phyloP scores from a whole-genome alignment of 2,329 filamentous ascomycete species.

The Penicillium hesseltinei region DNA sequence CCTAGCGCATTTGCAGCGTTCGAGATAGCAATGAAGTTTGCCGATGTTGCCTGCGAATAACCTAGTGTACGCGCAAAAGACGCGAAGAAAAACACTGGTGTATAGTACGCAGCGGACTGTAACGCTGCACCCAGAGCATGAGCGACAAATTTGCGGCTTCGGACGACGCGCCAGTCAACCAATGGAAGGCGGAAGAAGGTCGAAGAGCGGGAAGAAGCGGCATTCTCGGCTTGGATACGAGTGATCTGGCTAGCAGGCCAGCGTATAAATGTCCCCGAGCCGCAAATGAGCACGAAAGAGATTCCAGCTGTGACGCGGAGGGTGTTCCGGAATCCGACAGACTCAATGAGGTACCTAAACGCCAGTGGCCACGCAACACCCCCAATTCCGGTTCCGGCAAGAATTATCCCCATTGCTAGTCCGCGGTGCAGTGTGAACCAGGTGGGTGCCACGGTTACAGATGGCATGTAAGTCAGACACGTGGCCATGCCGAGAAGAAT shows the following conservation, averaged over 20 bases:
- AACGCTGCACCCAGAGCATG: conserved; percentile 38
- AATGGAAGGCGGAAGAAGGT: conserved; percentile 29
- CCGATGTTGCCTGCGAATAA: conserved; percentile 36
- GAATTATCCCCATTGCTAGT: conserved; percentile 41
- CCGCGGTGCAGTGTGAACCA: conserved; percentile 39
- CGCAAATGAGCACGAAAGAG: conserved; percentile 30
- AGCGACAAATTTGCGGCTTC: conserved; percentile 35
- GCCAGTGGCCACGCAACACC: conserved; percentile 40
- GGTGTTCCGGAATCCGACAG: conserved; percentile 39
- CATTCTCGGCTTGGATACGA: conserved; percentile 19
- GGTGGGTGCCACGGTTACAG: conserved; percentile 39
- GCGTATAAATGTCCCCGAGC: conserved; percentile 24
- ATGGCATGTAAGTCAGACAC: conserved; percentile 39
- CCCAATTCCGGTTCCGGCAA: conserved; percentile 40
- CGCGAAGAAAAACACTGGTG: conserved; percentile 41
- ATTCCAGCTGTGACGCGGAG: conserved; percentile 36
- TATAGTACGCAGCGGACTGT: conserved; percentile 41
- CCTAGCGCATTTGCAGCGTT: conserved; percentile 43
- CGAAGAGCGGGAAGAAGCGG: conserved; percentile 12
- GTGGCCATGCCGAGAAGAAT: conserved; percentile 38
- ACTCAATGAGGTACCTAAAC: conserved; percentile 29
- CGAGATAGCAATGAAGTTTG: conserved; percentile 41
- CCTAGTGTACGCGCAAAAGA: conserved; percentile 41
- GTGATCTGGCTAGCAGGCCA: conserved; percentile 26
- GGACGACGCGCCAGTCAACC: conserved; percentile 36